Conservation (phyloP, 441 rosid genomes). For the Pelargonium australe region DNA sequence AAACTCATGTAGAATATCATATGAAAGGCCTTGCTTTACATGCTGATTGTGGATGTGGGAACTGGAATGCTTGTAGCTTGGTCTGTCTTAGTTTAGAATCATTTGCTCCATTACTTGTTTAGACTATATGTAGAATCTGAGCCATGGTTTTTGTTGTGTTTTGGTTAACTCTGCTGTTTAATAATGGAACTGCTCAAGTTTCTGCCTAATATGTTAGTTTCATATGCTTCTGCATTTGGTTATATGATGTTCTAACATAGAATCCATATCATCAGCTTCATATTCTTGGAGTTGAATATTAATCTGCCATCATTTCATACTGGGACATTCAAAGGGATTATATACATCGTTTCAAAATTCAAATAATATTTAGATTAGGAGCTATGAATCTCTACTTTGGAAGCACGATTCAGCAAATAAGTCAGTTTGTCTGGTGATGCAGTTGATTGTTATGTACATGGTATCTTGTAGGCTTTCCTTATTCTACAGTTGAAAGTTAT, state of each 20-base stretch:
- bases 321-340: neutral
- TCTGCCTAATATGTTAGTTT: no score
- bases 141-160: neutral
- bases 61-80: no score
- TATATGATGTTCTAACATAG: no score
- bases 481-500: neutral
- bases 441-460: no score
- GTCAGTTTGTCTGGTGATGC: no score
- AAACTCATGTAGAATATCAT: no score
- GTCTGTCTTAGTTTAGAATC: no score
- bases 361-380: neutral
- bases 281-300: neutral
- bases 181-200: no score
- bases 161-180: neutral
- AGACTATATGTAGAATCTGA: neutral
- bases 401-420: neutral
- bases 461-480: neutral
- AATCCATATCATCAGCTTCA: neutral
- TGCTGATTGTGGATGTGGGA: no score
- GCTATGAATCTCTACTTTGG: neutral
- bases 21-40: no score
- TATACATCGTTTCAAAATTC: neutral
- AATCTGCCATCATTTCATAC: neutral
- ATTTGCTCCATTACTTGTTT: neutral
- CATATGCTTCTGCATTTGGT: no score